phyloP scores from a whole-genome alignment of 495 filamentous ascomycete species.

The Neurospora sp. region DNA sequence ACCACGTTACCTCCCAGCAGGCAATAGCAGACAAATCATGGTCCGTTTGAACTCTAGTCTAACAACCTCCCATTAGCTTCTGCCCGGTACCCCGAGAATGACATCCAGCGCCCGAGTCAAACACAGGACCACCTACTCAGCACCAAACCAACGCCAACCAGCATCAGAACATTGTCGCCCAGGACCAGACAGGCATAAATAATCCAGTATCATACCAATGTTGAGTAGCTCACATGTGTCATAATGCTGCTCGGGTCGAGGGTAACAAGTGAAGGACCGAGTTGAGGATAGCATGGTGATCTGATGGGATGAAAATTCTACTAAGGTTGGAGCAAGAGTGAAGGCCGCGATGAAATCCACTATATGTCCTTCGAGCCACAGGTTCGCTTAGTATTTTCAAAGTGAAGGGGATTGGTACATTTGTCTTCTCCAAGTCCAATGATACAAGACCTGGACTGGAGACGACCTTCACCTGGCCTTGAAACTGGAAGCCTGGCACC shows the following conservation, averaged over 20 bases:
- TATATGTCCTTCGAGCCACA: background rate
- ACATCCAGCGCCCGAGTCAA: background rate
- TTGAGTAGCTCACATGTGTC: background rate
- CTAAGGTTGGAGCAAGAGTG: background rate
- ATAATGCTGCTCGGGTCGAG: background rate
- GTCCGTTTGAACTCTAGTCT: no score
- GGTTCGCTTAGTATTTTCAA: background rate
- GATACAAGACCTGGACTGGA: background rate
- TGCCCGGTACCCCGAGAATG: background rate
- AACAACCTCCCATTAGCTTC: no score
- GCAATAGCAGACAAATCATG: no score
- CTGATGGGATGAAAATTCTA: background rate
- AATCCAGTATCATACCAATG: background rate
- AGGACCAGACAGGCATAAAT: background rate
- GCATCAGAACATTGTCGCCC: background rate
- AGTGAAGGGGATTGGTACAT: background rate
- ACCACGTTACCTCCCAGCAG: no score
- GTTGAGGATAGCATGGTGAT: background rate
- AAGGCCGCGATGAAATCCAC: background rate
- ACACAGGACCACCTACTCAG: background rate
- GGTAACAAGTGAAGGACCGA: background rate
- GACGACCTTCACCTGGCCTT: background rate
- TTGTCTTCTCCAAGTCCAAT: no score
- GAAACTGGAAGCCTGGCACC: background rate
- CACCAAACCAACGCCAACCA: background rate